Evolutionary conservation across 495 filamentous ascomycete species (phyloP).

Genomic region (Viridothelium virens): DNA sequence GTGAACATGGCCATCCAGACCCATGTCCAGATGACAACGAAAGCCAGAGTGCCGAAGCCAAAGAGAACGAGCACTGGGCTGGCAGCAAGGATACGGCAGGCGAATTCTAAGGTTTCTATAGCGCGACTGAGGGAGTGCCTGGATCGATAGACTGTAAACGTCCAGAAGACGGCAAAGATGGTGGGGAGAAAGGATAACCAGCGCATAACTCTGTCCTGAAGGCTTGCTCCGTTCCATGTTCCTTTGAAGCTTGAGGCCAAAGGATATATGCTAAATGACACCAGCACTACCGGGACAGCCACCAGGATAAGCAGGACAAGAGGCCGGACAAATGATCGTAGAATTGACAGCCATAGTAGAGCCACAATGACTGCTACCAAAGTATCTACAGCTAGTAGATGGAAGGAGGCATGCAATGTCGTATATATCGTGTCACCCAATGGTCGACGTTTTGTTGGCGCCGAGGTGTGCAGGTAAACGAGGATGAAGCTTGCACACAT

Average conservation of each 20-base stretch:
- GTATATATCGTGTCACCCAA: conserved; percentile 90
- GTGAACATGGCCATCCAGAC: conserved; percentile 96
- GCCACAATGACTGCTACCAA: conserved; percentile 81
- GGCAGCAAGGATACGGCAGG: conserved; percentile 73
- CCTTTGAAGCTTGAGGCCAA: conserved; percentile 84
- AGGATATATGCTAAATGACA: conserved; percentile 83
- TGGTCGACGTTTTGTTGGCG: conserved; percentile 53
- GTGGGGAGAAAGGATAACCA: conserved; percentile 74
- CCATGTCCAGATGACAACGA: conserved; percentile 86
- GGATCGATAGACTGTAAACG: conserved; percentile 68
- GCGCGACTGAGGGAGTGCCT: conserved; percentile 73
- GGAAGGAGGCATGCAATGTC: conserved; percentile 76
- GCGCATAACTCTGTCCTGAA: conserved; percentile 86
- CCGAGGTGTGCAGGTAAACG: conserved; percentile 76
- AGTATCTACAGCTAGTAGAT: conserved; percentile 83
- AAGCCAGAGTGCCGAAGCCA: conserved; percentile 67
- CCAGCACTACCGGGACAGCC: conserved; percentile 74
- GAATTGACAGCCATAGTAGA: conserved; percentile 78
- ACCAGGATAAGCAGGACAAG: conserved; percentile 71
- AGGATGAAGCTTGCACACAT: conserved; percentile 81
- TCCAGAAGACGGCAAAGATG: conserved; percentile 66
- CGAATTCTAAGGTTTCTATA: conserved; percentile 82
- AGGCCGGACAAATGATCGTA: conserved; percentile 75
- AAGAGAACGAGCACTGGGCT: conserved; percentile 77
- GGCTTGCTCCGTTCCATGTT: conserved; percentile 53